phyloP scores from a whole-genome alignment of 345 rosid genomes.

The Eucalyptus pumila region DNA sequence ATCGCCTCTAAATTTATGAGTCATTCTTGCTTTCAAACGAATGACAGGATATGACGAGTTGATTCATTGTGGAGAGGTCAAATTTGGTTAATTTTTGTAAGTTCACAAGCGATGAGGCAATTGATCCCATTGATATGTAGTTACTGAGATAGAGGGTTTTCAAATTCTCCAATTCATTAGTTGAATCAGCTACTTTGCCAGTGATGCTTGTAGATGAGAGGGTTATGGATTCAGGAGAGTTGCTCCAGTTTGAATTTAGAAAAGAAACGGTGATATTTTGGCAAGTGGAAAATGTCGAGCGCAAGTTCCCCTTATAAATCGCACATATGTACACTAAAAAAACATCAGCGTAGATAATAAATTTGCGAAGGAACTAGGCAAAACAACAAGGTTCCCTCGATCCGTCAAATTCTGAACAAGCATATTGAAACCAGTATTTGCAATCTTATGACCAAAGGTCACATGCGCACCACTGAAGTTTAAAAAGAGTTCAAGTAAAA shows the following conservation, averaged over 20 bases:
- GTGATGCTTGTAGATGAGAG: neutral
- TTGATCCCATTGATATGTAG: neutral
- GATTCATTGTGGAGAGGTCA: neutral
- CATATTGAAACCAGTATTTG: neutral
- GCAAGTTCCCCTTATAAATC: neutral
- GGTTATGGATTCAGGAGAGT: neutral
- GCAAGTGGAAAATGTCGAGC: neutral
- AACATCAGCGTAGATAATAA: fast-evolving
- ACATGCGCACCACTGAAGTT: neutral
- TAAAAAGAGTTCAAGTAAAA: neutral
- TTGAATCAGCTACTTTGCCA: neutral
- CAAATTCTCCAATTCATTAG: neutral
- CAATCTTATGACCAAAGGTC: neutral
- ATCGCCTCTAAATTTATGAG: neutral
- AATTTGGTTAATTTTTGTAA: neutral
- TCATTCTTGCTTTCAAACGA: fast-evolving
- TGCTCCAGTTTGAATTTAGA: neutral
- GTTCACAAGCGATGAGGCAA: neutral
- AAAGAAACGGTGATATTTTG: neutral
- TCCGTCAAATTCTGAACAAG: neutral
- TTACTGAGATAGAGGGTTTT: neutral
- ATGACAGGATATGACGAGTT: neutral
- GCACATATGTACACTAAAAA: neutral
- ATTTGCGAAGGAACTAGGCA: neutral
- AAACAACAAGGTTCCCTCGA: neutral